These are phyloP conservation scores for Lipomyces yamanashiensis DNA, from an alignment of 805 yeast species.

Conservation along the genomic window DNA sequence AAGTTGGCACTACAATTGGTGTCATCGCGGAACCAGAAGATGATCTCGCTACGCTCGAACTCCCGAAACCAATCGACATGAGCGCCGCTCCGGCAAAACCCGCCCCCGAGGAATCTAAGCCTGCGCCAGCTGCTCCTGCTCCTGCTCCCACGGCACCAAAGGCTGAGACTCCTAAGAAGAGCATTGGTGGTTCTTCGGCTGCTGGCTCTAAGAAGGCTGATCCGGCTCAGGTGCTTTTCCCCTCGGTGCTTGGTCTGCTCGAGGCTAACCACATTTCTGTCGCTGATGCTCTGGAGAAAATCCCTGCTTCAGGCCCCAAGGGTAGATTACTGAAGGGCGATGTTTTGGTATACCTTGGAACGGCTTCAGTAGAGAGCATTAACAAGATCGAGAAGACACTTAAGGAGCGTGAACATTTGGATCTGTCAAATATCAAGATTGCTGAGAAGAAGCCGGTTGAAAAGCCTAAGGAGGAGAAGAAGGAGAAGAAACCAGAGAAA, in stretches of 20 bases:
- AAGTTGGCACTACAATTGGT: conserved; percentile 91
- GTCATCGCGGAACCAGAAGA: conserved; percentile 86
- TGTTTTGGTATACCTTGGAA: conserved; percentile 80
- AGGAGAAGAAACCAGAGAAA: conserved; percentile 17
- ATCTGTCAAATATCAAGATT: conserved; percentile 64
- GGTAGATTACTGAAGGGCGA: conserved; percentile 92
- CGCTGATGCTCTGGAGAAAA: conserved; percentile 71
- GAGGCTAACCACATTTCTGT: conserved; percentile 63
- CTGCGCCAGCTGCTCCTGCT: conserved; percentile 12
- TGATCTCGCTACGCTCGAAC: conserved; percentile 66
- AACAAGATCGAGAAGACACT: conserved; percentile 60
- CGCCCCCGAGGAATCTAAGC: conserved; percentile 22
- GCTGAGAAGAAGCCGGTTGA: conserved; percentile 43
- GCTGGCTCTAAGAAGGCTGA: conserved; percentile 53
- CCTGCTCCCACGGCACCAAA: conserved; percentile 16
- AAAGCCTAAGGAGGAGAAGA: conserved; percentile 32
- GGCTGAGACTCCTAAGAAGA: conserved; percentile 6
- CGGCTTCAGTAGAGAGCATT: conserved; percentile 63
- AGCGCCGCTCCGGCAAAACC: conserved; percentile 35
- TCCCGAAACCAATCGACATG: conserved; percentile 53
- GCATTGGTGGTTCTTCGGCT: conserved; percentile 20
- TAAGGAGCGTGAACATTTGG: conserved; percentile 63
- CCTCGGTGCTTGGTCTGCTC: conserved; percentile 75
- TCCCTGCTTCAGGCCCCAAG: conserved; percentile 84
- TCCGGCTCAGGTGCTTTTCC: conserved; percentile 68